Conservation (phyloP, 75 land plant species). For the Pinus tabuliformis region DNA sequence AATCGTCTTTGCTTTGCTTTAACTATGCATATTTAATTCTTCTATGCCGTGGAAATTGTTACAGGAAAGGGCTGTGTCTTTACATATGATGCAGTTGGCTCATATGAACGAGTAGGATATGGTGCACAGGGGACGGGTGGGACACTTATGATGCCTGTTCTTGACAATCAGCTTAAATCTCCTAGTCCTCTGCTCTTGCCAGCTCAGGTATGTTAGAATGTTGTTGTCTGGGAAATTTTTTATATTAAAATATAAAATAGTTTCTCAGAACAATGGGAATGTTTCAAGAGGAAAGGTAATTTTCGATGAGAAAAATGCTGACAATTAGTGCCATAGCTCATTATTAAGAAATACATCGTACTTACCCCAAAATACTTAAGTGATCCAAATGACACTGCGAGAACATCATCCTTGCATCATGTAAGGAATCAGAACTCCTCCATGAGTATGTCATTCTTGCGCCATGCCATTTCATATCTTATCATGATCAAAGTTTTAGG, state of each 20-base stretch:
- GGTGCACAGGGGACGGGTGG: constrained; percentile 85
- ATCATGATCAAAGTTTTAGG: background rate
- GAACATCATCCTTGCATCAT: too few relatives aligned
- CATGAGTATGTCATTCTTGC: background rate
- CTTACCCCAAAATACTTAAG: background rate
- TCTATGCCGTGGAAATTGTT: background rate
- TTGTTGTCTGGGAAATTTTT: background rate
- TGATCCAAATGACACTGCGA: background rate
- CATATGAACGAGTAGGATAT: constrained; percentile 93
- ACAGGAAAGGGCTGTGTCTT: constrained; percentile 97
- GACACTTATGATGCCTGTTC: constrained; percentile 82
- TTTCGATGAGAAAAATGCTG: too few relatives aligned
- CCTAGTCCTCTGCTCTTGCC: constrained; percentile 93
- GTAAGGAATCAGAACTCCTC: background rate
- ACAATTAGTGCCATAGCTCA: background rate
- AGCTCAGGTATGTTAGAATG: constrained; percentile 36
- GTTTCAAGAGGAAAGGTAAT: too few relatives aligned
- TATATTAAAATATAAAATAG: too few relatives aligned
- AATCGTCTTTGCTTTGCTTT: background rate
- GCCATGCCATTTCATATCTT: background rate
- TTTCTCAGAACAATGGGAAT: too few relatives aligned
- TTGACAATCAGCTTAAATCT: constrained; percentile 93
- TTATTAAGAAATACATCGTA: background rate
- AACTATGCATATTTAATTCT: background rate
- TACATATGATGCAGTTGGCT: constrained; percentile 98